A percentile compares a stretch with the other conserved stretches of the same genome.
These are phyloP conservation scores for Melanogaster broomeanus DNA, from an alignment of 768 basidiomycete genomes.

Conservation along the genomic window DNA sequence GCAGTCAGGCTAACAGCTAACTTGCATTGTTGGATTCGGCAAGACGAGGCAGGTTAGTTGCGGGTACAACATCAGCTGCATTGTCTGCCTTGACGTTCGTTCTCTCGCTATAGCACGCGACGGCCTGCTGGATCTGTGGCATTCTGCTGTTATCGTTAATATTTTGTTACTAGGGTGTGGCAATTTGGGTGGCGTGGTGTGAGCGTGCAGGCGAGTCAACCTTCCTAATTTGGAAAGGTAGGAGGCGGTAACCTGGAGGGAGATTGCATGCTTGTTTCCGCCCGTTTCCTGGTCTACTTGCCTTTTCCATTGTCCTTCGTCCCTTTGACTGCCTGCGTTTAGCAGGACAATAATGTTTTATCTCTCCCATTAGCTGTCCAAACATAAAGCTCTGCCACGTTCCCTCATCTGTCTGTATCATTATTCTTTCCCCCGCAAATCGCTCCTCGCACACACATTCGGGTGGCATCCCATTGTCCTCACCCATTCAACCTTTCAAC, in stretches of 20 bases:
- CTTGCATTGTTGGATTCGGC: slow-evolving; percentile 3
- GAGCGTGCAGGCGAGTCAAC: slow-evolving; percentile 19
- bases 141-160: too few species aligned
- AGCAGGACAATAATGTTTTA: slow-evolving; percentile 21
- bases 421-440: slow-evolving; percentile 19
- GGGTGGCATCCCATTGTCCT: slow-evolving; percentile 10
- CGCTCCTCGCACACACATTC: slow-evolving; percentile 12
- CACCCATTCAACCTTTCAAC: slow-evolving; percentile 1
- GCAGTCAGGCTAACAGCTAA: background rate
- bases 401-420: slow-evolving; percentile 39
- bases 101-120: background rate
- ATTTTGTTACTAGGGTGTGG: too few species aligned
- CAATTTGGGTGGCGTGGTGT: background rate
- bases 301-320: slow-evolving; percentile 22
- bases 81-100: background rate
- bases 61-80: background rate
- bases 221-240: slow-evolving; percentile 24
- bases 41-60: background rate
- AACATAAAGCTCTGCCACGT: slow-evolving; percentile 31
- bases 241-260: slow-evolving; percentile 10
- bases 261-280: slow-evolving; percentile 23
- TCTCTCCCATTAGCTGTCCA: slow-evolving; percentile 18
- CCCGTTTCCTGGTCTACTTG: slow-evolving; percentile 5
- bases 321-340: slow-evolving; percentile 19
- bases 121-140: background rate